phyloP scores from a whole-genome alignment of 2,329 filamentous ascomycete species.

The Massarina eburnea region DNA sequence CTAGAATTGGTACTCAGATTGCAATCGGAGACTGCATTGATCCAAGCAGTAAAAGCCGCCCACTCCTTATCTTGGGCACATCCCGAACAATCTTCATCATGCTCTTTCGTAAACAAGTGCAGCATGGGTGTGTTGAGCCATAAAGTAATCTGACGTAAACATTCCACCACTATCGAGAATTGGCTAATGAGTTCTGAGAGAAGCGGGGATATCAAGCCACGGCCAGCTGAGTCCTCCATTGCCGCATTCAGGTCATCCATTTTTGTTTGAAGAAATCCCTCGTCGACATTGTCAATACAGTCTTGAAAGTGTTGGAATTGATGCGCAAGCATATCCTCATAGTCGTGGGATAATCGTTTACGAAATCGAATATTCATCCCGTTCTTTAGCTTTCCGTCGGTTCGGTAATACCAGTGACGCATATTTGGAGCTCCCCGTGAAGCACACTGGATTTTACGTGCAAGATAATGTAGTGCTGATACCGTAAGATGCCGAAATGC shows the following conservation, averaged over 20 bases:
- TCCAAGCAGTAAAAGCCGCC: neutral
- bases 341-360: neutral
- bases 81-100: neutral
- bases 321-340: too few relatives aligned
- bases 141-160: neutral
- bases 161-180: neutral
- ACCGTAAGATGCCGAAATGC: neutral
- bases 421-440: neutral
- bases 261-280: too few relatives aligned
- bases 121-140: neutral
- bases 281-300: too few relatives aligned
- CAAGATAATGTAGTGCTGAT: neutral
- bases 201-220: too few relatives aligned
- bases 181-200: neutral
- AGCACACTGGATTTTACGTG: neutral
- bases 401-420: neutral
- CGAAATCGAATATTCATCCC: neutral
- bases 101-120: neutral
- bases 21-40: neutral
- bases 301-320: too few relatives aligned
- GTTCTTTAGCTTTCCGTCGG: neutral
- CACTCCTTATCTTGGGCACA: neutral
- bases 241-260: too few relatives aligned
- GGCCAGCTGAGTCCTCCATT: too few relatives aligned
- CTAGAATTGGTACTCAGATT: neutral